Evolutionary conservation across 331 rosid species (phyloP).

Genomic region (Quercus tomentella): DNA sequence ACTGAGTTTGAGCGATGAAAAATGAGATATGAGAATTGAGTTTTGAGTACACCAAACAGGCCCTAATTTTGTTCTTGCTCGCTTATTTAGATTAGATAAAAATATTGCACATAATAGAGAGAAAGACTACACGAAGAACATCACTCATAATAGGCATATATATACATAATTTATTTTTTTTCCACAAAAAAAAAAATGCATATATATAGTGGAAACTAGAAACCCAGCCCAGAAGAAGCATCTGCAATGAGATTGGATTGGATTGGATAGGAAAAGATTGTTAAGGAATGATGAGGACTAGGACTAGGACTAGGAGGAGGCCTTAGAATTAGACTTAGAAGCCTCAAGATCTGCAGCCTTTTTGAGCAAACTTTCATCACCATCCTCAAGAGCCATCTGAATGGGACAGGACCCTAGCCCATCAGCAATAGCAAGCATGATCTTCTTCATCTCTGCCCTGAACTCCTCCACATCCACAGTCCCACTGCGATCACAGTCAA

Average conservation of each 20-base stretch:
- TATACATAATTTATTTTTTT: no score
- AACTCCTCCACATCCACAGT: conserved; percentile 61
- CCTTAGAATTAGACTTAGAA: conserved; percentile 29
- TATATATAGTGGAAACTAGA: no score
- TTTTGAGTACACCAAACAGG: no score
- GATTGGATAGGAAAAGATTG: no score
- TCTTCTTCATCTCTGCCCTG: conserved; percentile 69
- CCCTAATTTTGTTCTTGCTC: no score
- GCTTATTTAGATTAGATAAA: no score
- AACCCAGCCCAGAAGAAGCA: neutral
- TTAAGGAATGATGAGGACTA: neutral
- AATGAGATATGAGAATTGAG: no score
- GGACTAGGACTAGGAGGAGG: neutral
- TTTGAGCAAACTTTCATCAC: conserved; percentile 46
- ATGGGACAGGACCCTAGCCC: conserved; percentile 75
- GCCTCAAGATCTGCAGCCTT: conserved; percentile 88
- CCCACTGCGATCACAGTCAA: conserved; percentile 64
- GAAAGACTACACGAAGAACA: no score
- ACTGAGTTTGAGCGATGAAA: no score
- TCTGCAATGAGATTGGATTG: neutral
- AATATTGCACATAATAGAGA: no score
- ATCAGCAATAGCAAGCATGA: conserved; percentile 82
- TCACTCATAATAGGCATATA: no score
- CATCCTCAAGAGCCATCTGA: conserved; percentile 78
- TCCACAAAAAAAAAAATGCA: no score